Evolutionary conservation across 2,329 filamentous ascomycete genomes (phyloP).

Genomic region (Colletotrichum neosansevieriae): DNA sequence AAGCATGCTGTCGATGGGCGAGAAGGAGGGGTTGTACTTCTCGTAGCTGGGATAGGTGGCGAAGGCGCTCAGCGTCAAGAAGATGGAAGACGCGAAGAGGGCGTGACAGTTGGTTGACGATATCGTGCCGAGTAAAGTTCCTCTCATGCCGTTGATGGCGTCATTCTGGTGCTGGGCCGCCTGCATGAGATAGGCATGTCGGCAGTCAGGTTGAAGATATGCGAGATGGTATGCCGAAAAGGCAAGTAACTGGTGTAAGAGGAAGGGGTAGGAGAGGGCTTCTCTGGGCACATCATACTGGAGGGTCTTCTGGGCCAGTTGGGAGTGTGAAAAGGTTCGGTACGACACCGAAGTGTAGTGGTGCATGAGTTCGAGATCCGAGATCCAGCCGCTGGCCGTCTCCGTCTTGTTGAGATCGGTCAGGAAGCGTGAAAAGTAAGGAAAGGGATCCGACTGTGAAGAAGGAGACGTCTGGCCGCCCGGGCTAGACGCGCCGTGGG

Average conservation of each 20-base stretch:
- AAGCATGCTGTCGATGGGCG: constrained; percentile 49
- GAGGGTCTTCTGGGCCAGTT: constrained; percentile 42
- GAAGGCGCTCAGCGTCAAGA: constrained; percentile 50
- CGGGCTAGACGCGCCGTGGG: constrained; percentile 17
- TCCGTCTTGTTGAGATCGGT: constrained; percentile 42
- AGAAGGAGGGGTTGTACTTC: constrained; percentile 38
- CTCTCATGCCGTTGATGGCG: constrained; percentile 49
- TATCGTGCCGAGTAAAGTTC: constrained; percentile 43
- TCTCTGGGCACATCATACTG: constrained; percentile 47
- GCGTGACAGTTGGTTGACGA: constrained; percentile 48
- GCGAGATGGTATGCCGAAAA: constrained; percentile 49
- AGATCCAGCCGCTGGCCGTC: constrained; percentile 47
- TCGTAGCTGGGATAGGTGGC: constrained; percentile 44
- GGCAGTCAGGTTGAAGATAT: constrained; percentile 45
- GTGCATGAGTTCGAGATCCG: constrained; percentile 53
- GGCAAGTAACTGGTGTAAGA: constrained; percentile 50
- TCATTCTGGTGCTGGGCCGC: constrained; percentile 51
- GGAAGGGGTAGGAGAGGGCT: constrained; percentile 45
- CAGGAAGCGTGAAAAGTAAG: constrained; percentile 45
- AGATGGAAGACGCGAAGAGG: constrained; percentile 49
- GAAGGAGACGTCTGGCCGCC: constrained; percentile 23
- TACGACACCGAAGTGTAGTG: constrained; percentile 50
- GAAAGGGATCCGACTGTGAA: constrained; percentile 35
- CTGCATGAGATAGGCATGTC: constrained; percentile 44
- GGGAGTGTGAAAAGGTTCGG: constrained; percentile 44